Percentiles rank a stretch among this genome's conserved stretches.
Evolutionary conservation across 2,329 filamentous ascomycete species (phyloP).

Genomic region (Talaromyces sp.): DNA sequence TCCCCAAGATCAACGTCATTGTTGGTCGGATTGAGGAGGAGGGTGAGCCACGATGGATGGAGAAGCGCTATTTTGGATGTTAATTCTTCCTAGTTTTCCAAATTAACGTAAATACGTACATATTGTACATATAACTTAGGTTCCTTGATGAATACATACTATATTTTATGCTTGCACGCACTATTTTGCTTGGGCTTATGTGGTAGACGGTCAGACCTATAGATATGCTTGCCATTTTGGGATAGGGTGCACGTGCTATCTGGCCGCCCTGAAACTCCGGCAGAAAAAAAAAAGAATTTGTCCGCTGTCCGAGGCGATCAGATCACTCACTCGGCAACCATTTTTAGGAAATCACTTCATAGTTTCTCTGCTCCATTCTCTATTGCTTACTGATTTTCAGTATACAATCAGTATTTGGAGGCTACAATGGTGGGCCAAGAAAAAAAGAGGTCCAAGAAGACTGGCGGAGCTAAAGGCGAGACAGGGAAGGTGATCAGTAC

Average conservation of each 20-base stretch:
- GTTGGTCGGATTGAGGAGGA: slow-evolving; percentile 81
- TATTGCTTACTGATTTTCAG: slow-evolving; percentile 8
- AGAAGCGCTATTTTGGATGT: slow-evolving; percentile 87
- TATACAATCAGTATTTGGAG: not conserved
- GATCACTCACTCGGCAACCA: not conserved
- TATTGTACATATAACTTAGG: slow-evolving; percentile 1
- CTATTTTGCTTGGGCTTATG: not conserved
- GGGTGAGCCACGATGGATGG: slow-evolving; percentile 84
- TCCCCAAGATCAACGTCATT: slow-evolving; percentile 83
- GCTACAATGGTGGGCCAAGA: slow-evolving; percentile 38
- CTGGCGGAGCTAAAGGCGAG: slow-evolving; percentile 33
- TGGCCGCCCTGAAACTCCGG: slow-evolving; percentile 19
- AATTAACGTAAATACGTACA: slow-evolving; percentile 7
- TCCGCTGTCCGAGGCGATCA: slow-evolving; percentile 8
- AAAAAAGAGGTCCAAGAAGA: slow-evolving; percentile 42
- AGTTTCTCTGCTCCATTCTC: too few species aligned
- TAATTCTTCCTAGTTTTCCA: slow-evolving; percentile 40
- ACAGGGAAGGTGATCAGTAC: slow-evolving; percentile 43
- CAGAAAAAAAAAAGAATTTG: slow-evolving; percentile 27
- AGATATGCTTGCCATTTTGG: slow-evolving; percentile 7
- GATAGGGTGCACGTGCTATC: slow-evolving; percentile 13
- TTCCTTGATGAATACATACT: not conserved
- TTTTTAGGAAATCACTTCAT: too few species aligned
- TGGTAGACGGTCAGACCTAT: too few species aligned
- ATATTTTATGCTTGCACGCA: not conserved